These are phyloP conservation scores for Candida argentea DNA, from an alignment of 805 yeast genomes.

Conservation along the genomic window DNA sequence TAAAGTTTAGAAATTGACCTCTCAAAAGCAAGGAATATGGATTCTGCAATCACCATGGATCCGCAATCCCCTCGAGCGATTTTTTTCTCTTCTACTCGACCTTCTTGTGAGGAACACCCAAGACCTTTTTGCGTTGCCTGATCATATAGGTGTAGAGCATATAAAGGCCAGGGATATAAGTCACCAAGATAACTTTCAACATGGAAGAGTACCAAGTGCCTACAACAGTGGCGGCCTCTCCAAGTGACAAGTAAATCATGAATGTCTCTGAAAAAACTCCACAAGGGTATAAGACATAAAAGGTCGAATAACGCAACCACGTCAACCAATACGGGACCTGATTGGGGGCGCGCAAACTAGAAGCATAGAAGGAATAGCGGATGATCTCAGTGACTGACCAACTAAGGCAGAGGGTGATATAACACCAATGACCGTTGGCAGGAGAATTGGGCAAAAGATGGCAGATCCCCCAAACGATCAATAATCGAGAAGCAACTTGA, in stretches of 20 bases:
- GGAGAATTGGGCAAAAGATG: slow-evolving; percentile 64
- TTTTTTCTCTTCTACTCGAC: slow-evolving; percentile 1
- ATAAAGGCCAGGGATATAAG: slow-evolving; percentile 83
- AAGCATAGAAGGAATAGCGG: slow-evolving; percentile 81
- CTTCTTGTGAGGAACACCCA: slow-evolving; percentile 24
- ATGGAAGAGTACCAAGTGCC: slow-evolving; percentile 45
- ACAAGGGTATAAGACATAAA: slow-evolving; percentile 74
- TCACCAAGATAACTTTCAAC: slow-evolving; percentile 45
- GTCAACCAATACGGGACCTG: slow-evolving; percentile 50
- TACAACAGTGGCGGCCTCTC: slow-evolving; percentile 47
- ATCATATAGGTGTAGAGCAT: slow-evolving; percentile 81
- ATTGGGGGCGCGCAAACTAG: slow-evolving; percentile 42
- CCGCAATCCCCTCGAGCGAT: background rate
- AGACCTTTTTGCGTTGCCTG: slow-evolving; percentile 72
- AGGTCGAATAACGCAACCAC: slow-evolving; percentile 74
- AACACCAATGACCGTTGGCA: slow-evolving; percentile 49
- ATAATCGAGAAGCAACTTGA: slow-evolving; percentile 79
- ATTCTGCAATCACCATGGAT: too few relatives aligned
- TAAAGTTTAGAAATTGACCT: slow-evolving; percentile 1
- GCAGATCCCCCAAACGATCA: slow-evolving; percentile 77
- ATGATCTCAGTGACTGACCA: slow-evolving; percentile 95
- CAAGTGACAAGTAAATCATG: slow-evolving; percentile 60
- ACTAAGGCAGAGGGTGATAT: slow-evolving; percentile 59
- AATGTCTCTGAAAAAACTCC: slow-evolving; percentile 84
- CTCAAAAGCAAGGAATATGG: too few relatives aligned